Conservation (phyloP, 306 rosid genomes). For the Ormosia emarginata region DNA sequence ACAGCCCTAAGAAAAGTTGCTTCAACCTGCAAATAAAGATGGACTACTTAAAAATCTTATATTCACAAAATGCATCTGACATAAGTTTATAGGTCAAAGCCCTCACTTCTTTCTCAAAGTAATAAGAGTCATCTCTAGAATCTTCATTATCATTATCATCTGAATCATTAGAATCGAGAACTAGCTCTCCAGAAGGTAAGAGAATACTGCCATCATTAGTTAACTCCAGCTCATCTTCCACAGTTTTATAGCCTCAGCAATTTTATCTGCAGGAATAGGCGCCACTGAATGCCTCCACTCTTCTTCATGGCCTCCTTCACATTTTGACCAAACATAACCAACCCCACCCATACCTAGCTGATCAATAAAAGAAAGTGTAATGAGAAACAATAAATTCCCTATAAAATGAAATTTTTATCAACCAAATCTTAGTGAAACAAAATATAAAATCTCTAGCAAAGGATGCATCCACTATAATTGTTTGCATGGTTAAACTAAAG, state of each 20-base stretch:
- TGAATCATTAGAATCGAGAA: constrained; percentile 57
- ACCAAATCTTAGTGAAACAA: constrained; percentile 1
- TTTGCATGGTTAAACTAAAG: background rate
- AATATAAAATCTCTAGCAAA: background rate
- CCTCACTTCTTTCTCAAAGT: constrained; percentile 83
- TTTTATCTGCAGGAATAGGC: constrained; percentile 80
- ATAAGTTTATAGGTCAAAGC: constrained; percentile 10
- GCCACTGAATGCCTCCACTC: constrained; percentile 99
- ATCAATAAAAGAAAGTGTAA: constrained; percentile 27
- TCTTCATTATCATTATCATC: constrained; percentile 63
- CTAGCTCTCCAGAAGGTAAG: constrained; percentile 84
- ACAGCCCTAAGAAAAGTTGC: constrained; percentile 92
- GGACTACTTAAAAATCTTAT: background rate
- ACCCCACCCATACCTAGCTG: constrained; percentile 92
- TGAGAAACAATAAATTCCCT: constrained; percentile 29
- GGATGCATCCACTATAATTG: background rate
- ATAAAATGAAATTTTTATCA: background rate
- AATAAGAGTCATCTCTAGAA: constrained; percentile 54
- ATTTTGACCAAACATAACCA: constrained; percentile 85
- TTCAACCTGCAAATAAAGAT: constrained; percentile 69
- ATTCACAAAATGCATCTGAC: constrained; percentile 11
- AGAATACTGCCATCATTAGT: constrained; percentile 57
- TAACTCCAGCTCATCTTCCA: constrained; percentile 66
- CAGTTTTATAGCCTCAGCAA: constrained; percentile 53
- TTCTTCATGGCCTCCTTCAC: constrained; percentile 86